Evolutionary conservation across 2,329 filamentous ascomycete species (phyloP).

Genomic region (Fusarium algeriense): DNA sequence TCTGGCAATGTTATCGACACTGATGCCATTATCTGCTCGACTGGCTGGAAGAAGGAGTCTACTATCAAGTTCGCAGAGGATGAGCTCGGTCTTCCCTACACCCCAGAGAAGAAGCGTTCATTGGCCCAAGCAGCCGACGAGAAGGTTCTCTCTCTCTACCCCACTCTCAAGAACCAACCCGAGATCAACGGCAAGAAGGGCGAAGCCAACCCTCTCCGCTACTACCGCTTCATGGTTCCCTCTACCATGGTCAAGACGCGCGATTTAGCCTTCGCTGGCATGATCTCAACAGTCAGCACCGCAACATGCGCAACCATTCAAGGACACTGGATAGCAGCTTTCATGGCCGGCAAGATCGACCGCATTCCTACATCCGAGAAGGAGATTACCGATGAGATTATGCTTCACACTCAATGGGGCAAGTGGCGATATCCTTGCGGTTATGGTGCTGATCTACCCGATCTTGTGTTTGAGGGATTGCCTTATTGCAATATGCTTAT

Average conservation of each 20-base stretch:
- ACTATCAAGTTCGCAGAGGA: conserved; percentile 56
- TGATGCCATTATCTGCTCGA: conserved; percentile 63
- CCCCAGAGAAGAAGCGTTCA: background rate
- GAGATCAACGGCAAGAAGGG: conserved; percentile 32
- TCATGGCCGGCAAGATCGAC: conserved; percentile 63
- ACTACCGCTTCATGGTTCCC: conserved; percentile 48
- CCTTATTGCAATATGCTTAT: conserved; percentile 69
- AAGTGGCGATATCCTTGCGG: conserved; percentile 77
- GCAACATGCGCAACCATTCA: conserved; percentile 52
- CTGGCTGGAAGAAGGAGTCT: conserved; percentile 63
- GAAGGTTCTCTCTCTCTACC: conserved; percentile 35
- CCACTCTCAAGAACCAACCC: conserved; percentile 40
- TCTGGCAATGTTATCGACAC: conserved; percentile 56
- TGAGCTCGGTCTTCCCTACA: conserved; percentile 34
- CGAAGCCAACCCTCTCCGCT: conserved; percentile 39
- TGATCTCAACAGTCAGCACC: conserved; percentile 51
- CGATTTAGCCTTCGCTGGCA: conserved; percentile 52
- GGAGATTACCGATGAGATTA: conserved; percentile 64
- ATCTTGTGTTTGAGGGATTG: conserved; percentile 81
- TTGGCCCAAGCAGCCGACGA: conserved; percentile 32
- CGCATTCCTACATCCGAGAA: conserved; percentile 51
- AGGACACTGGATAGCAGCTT: conserved; percentile 69
- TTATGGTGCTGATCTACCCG: conserved; percentile 71
- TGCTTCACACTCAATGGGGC: conserved; percentile 75
- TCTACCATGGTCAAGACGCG: conserved; percentile 31